Base-by-base conservation (phyloP, 441 rosid species). In the Raphanus hybrid region DNA sequence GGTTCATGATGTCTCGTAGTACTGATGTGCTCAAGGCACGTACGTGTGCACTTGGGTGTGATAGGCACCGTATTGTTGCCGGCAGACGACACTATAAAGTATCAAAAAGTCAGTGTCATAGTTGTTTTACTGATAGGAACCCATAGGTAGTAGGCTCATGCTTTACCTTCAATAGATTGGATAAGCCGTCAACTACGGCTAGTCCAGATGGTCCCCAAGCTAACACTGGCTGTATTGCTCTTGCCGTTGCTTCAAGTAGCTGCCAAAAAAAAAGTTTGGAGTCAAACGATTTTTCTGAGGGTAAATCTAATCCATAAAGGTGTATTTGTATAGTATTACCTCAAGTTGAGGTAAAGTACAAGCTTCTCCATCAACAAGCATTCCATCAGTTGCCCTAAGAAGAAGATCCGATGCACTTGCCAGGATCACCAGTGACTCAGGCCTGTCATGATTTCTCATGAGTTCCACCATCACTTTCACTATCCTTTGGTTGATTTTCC, bases 341-440 rank as follows among this genome's bases (percentile, higher is more conserved):
- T 96, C 99, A 10, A 96, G 87, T 77, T 96, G 98, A 8, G 98
- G 99, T 82, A 91, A 83, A 50, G 99, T 96, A 85, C 99, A 93
- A 79, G 97, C 99, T 86, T 96, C 99, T 61, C 98, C 99, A 71
- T 96, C 98, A 39, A 96, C 95, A 65, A 96, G 99, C 92, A 96
- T 87, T 50, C 99, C 99, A 78, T 96, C 99, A 34, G 99, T 96
- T 29, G 99, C 97, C 2, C 98, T 95, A 50, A 96, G 85, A 81
- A 96, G 99, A 54, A 96, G 88, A 84, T 96, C 99, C 4, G 98
- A 96, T 8, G 99, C 96, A 73, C 97, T 96, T 39, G 99, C 95
- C 39, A 96, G 80, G 77, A 96, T 96, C 76, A 96, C 90, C 73
- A 96, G 80, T 5, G 97, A 89, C 83, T 96, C 99, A 1, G 92